Evolutionary conservation across 192 early-diverging fungal species (phyloP), one percentile per base, ranked within the genome.

Genomic region (Rhizoclosmatium sp.): DNA sequence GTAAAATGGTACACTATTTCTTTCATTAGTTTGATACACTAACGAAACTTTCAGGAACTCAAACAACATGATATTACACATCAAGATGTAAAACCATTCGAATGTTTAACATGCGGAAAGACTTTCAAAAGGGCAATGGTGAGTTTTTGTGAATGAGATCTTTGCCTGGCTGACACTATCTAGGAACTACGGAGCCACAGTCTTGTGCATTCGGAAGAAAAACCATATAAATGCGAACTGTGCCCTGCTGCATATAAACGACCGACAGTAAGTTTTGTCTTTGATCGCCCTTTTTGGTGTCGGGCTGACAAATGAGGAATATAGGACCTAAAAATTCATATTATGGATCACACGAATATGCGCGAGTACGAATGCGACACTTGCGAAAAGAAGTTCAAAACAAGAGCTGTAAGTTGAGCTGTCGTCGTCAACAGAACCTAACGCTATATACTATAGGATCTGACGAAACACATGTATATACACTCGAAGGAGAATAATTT

Each of bases 1-100:
- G 75, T 4, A 76, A 76, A 54, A 76, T 62, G 75, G 75, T 76
- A 5, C 45, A 45, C 66, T 41, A 10, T 59, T 9, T 40, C n/a
- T 58, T 71, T 10, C 40, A 2, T 31, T 16, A 56, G 4, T 41
- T 58, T 71, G n/a, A 23, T 71, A 1, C 44, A 58, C 60, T n/a
- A 72, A 40, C 47, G 21, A 48, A 72, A 69, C 9, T 16, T 23
- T 1, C 64, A 76, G 75, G 75, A 76, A 56, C 75, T 76, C 62
- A 76, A 76, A 56, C 75, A 76, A 56, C 75, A 76, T 47, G 64
- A 66, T 61, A 67, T 76, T 31, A 76, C 46, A 10, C 75, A 76
- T 44, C 61, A 65, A 54, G 31, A 65, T 39, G 60, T 42, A 9
- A 76, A 76, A 62, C 75, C 59, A 19, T 76, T 67, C 49, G 75